phyloP scores from a whole-genome alignment of 345 rosid species.

The Hevea brasiliensis region DNA sequence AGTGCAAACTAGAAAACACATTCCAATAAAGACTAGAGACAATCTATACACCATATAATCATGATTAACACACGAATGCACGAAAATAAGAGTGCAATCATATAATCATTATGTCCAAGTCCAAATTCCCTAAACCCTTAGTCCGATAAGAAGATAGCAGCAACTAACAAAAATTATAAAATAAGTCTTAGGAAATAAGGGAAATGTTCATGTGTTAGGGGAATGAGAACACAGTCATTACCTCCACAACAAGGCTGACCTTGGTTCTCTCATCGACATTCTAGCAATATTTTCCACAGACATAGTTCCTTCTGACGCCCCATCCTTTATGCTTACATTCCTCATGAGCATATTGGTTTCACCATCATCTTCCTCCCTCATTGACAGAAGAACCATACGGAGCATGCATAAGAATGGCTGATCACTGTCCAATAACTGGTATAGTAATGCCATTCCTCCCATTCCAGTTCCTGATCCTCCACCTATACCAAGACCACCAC shows the following conservation, averaged over 20 bases:
- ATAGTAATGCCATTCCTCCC: constrained; percentile 99
- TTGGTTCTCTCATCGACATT: constrained; percentile 61
- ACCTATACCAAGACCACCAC: constrained; percentile 99
- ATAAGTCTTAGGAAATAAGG: no score
- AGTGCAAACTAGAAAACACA: neutral
- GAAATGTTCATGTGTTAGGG: no score
- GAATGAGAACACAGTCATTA: constrained; percentile 31
- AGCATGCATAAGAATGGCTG: constrained; percentile 99
- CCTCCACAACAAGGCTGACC: constrained; percentile 97
- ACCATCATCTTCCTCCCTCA: constrained; percentile 93
- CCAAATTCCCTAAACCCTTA: no score
- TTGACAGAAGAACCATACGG: constrained; percentile 96
- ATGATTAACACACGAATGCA: neutral
- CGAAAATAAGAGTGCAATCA: neutral
- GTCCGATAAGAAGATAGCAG: no score
- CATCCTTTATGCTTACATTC: constrained; percentile 54
- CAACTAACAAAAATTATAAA: no score
- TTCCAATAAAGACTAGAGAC: neutral
- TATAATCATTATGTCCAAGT: neutral
- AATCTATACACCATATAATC: constrained; percentile 7
- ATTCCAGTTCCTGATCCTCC: constrained; percentile 99
- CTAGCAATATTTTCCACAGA: constrained; percentile 54
- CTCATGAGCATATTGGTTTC: constrained; percentile 71
- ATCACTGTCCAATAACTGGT: constrained; percentile 95
- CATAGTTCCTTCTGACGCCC: constrained; percentile 42